Base-by-base conservation (phyloP, 176 grass and related monocot genomes). In the Musa itinerans region DNA sequence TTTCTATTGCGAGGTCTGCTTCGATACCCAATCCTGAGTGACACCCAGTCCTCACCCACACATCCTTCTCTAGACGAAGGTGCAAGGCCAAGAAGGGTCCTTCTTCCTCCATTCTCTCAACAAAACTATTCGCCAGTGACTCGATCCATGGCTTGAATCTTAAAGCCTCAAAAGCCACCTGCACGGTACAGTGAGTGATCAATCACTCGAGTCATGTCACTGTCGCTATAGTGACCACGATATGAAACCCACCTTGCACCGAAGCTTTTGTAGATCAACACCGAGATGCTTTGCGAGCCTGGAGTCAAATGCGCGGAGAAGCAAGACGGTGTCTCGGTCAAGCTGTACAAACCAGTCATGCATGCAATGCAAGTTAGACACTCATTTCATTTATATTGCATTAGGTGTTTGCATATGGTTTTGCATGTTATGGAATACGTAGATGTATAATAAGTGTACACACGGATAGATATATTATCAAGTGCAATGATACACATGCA, bases 41-140 rank as follows among this genome's bases (percentile, higher is more conserved):
- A 63, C 85, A 87, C 1, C 85, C 80, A 10, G 85, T 83, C 48
- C 85, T 71, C 11, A 87, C 69, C 85, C 85, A 87, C 20, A 87
- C 85, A 15, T 87, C 85, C 64, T 83, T 87, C 50, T 87, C 85
- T 48, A 87, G 54, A 17, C 85, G 52, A 6, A 87, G 70, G 52
- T 87, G 85, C 71, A 87, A 50, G 2, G 85, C 85, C 64, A 87
- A 14, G 25, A 79, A 87, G 0, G 85, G 85, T 16, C 80, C 85
- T 43, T 79, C 80, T 54, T 79, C 71, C n/a, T 69, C 29, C 85
- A 87, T 87, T 63, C 75, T 79, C 74, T 61, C 3, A 3, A 79
- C 76, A 11, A 87, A 76, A 49, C 52, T 76, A 1, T 76, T 76
- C 2, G 80, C 80, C 17, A 76, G 27, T 22, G 69, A 70, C 72